Evolutionary conservation across 352 stramenopile species (phyloP), one percentile per base, ranked within the genome.

Genomic region (Globisporangium barbulae): DNA sequence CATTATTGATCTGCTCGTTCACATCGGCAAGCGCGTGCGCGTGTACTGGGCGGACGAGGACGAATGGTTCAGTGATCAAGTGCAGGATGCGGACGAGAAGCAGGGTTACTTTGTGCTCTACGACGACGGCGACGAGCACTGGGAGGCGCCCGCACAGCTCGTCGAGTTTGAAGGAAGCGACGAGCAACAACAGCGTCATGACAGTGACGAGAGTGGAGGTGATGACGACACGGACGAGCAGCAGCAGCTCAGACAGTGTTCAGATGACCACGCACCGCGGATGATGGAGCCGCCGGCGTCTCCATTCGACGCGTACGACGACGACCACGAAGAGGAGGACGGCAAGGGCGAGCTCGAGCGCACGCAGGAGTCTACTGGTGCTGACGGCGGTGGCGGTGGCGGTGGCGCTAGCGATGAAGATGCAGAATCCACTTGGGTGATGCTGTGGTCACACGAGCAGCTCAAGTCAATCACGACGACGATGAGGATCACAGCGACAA

Each of bases 121-220:
- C 50, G 86, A 94, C 64, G 86, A 93, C 50, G 84, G 86, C 13
- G 86, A 94, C 63, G 79, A 92, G 70, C 78, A 79, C 28, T 94
- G 86, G 86, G 82, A 93, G 72, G 58, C 64, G 0, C 42, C 62
- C 0, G 49, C 44, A 2, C 64, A 79, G 55, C 71, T 68, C 31
- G 78, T 88, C 48, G 55, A 72, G 8, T 71, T 91, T 19, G 74
- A 78, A 48, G 72, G 61, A 5, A 12, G 19, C 30, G n/a, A 47
- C 5, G 28, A 35, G 7, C 22, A 53, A 4, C n/a, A 60, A 1
- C 33, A 53, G 30, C 28, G 21, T 7, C 30, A 64, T 12, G 35
- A 59, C 2, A 57, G 35, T n/a, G 54, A 52, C n/a, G 44, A 31
- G 4, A 53, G 58, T 3, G 42, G 25, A 39, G 49, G 37, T 7